Evolutionary conservation across 345 rosid species (phyloP).

Genomic region (Salix dunnii): DNA sequence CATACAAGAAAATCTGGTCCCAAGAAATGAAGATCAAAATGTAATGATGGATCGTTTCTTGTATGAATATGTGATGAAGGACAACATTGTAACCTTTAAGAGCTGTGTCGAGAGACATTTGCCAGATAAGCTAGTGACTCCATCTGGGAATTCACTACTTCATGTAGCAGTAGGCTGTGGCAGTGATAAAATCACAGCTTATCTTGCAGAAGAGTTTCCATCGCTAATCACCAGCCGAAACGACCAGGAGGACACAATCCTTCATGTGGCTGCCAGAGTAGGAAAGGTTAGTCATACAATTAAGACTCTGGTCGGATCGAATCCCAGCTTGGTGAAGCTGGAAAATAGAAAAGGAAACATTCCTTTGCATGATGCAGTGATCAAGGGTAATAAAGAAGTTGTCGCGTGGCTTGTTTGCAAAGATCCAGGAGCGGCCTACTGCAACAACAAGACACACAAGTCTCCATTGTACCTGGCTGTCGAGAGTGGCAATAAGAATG

Average conservation of each 20-base stretch:
- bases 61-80: neutral
- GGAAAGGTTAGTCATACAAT: neutral
- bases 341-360: neutral
- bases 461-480: constrained; percentile 9
- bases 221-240: neutral
- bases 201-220: neutral
- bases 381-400: neutral
- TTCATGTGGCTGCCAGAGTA: constrained; percentile 1
- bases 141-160: neutral
- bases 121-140: neutral
- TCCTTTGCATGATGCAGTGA: constrained; percentile 1
- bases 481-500: neutral
- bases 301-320: neutral
- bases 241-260: neutral
- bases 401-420: neutral
- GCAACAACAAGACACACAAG: neutral
- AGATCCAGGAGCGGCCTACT: neutral
- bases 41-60: neutral
- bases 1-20: neutral
- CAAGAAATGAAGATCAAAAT: neutral
- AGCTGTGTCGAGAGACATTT: neutral
- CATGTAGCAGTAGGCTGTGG: neutral
- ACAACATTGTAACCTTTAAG: neutral
- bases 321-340: neutral
- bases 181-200: neutral